Base-by-base conservation (phyloP, 768 basidiomycete genomes). In the Serendipita sp. region DNA sequence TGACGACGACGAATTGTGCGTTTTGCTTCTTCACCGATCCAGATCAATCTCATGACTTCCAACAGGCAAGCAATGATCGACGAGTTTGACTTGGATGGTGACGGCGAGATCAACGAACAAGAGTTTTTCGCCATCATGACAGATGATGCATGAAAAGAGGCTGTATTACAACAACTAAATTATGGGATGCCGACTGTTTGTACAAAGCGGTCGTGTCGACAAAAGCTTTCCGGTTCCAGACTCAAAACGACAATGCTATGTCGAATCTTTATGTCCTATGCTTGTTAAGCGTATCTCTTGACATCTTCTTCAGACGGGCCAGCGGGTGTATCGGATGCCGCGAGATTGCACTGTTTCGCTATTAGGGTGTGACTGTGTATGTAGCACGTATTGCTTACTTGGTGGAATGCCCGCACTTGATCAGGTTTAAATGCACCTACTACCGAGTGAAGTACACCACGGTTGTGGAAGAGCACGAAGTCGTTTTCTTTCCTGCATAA, bases 51-150 rank as follows among this genome's bases (percentile, higher is more conserved):
- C 56, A 24, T 60, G 2, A 10, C n/a, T 37, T 28, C 35, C 16
- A 60, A 66, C 69, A 97, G 95, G 69, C 93, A 97, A 84, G 96
- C 96, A 28, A 99, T 99, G 96, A 99, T 99, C 72, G 96, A 99
- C 70, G 96, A 99, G 76, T 99, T 99, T 72, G 96, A 99, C 75
- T 83, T 99, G 30, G 96, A 99, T 76, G 87, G 92, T 73, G 96
- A 99, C 69, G 93, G 94, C 34, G 95, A 95, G 77, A 98, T 98
- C 74, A 93, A 85, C 72, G 88, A 94, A 73, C 85, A 90, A 71
- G 96, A 99, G 74, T 98, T 99, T 77, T 85, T 94, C 70, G 87
- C 89, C 48, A 95, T 97, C 73, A 93, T 97, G 94, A 89, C 89
- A 28, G 93, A 96, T 75, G 92, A 95, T 11, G 72, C 41, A 18